These are phyloP conservation scores for Bipolaris oryzae DNA, from an alignment of 2,329 filamentous ascomycete species.

Conservation along the genomic window DNA sequence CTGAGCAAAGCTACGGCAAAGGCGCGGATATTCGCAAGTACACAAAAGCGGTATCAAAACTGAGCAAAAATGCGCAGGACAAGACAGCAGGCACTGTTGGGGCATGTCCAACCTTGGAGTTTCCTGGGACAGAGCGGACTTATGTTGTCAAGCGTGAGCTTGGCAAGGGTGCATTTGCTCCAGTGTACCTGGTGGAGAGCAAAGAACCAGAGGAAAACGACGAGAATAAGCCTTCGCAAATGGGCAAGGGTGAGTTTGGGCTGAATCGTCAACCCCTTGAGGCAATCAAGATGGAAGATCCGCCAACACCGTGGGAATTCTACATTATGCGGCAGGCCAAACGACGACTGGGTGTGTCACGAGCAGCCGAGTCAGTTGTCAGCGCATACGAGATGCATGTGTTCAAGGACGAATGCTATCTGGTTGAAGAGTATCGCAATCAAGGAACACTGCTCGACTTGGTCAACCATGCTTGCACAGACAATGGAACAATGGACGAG, in stretches of 20 bases:
- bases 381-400: slow-evolving; percentile 89
- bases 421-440: slow-evolving; percentile 84
- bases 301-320: slow-evolving; percentile 92
- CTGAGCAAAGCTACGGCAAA: slow-evolving; percentile 66
- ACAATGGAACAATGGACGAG: slow-evolving; percentile 83
- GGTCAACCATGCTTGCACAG: slow-evolving; percentile 81
- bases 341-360: slow-evolving; percentile 71
- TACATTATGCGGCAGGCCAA: slow-evolving; percentile 89
- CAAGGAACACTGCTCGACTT: slow-evolving; percentile 95
- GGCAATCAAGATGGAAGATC: slow-evolving; percentile 93
- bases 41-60: slow-evolving; percentile 69
- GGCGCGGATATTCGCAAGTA: slow-evolving; percentile 81
- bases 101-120: slow-evolving; percentile 68
- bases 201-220: slow-evolving; percentile 60
- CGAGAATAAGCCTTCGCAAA: slow-evolving; percentile 54
- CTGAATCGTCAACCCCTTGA: slow-evolving; percentile 68
- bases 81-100: slow-evolving; percentile 67
- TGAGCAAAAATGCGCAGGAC: slow-evolving; percentile 58
- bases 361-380: slow-evolving; percentile 78
- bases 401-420: slow-evolving; percentile 86
- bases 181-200: slow-evolving; percentile 87
- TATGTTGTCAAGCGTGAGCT: slow-evolving; percentile 86
- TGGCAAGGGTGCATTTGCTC: slow-evolving; percentile 91
- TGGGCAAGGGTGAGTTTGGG: slow-evolving; percentile 69
- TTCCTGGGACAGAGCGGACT: slow-evolving; percentile 67